Conservation (phyloP, 2,329 filamentous ascomycete genomes). For the Sclerotinia subarctica region DNA sequence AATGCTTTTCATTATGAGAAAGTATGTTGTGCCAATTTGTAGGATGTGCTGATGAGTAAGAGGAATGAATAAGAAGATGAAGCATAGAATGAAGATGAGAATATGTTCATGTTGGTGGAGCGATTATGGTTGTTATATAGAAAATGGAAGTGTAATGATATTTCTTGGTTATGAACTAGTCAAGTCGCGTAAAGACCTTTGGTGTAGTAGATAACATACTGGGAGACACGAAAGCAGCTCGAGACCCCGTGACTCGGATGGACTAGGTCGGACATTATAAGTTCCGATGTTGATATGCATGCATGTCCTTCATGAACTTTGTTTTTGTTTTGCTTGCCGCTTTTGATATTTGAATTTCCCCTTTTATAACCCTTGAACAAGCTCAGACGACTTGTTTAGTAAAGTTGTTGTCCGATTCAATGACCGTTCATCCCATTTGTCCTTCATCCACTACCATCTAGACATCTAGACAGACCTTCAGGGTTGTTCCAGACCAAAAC, state of each 20-base stretch:
- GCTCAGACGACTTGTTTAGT: neutral
- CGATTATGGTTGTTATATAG: neutral
- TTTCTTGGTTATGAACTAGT: neutral
- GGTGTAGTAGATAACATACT: neutral
- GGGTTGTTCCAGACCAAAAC: neutral
- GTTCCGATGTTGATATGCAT: neutral
- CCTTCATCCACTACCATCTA: neutral
- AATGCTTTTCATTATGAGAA: constrained; percentile 49
- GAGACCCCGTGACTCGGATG: constrained; percentile 5
- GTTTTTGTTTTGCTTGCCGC: neutral
- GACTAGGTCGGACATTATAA: neutral
- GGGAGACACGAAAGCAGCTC: constrained; percentile 8
- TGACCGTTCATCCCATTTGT: neutral
- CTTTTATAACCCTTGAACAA: neutral
- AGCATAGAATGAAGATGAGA: neutral
- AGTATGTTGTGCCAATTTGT: constrained; percentile 5
- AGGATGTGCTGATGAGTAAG: constrained; percentile 7
- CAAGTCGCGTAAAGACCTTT: neutral
- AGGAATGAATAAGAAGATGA: neutral
- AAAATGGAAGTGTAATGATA: neutral
- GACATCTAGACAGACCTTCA: neutral
- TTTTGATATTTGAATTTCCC: neutral
- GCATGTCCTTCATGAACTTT: too few relatives aligned
- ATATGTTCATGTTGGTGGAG: neutral
- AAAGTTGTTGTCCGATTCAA: neutral